Conservation (phyloP, 441 rosid species). For the Erodium trifolium region DNA sequence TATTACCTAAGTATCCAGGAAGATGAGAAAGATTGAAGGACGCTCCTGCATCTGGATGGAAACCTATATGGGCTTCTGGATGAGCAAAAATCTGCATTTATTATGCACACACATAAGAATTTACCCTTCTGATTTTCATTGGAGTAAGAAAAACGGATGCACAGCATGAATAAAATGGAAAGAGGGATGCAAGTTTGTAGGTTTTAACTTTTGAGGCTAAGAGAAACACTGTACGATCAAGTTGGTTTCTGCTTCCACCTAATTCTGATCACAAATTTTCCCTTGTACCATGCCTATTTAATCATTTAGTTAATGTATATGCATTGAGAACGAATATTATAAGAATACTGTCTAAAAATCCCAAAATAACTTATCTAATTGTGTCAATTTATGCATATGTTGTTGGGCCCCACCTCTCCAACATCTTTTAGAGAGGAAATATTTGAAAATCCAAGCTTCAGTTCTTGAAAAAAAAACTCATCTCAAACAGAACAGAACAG, state of each 20-base stretch:
- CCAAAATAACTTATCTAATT: too few relatives aligned
- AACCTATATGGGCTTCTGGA: conserved; percentile 85
- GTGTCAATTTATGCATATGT: too few relatives aligned
- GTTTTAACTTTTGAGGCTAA: background rate
- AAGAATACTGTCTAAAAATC: background rate
- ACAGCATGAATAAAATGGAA: background rate
- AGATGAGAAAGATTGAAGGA: conserved; percentile 83
- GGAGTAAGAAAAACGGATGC: background rate
- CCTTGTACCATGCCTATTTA: background rate
- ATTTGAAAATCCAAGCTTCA: background rate
- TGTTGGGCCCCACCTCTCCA: background rate
- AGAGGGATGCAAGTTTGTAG: background rate
- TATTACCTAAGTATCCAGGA: conserved; percentile 78
- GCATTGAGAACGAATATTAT: background rate
- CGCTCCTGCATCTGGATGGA: conserved; percentile 95
- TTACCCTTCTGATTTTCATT: background rate
- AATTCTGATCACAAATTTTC: background rate
- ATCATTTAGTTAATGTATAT: background rate
- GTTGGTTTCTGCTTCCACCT: background rate
- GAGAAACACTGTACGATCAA: background rate
- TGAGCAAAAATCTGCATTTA: conserved; percentile 56
- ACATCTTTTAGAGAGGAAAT: background rate
- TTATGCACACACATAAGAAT: background rate
- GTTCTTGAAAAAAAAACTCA: background rate
- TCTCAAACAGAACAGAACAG: background rate